A percentile compares a stretch with the other conserved stretches of the same genome.
These are phyloP conservation scores for Stagonosporopsis cucurbitacearum DNA, from an alignment of 2,329 filamentous ascomycete species.

Conservation along the genomic window DNA sequence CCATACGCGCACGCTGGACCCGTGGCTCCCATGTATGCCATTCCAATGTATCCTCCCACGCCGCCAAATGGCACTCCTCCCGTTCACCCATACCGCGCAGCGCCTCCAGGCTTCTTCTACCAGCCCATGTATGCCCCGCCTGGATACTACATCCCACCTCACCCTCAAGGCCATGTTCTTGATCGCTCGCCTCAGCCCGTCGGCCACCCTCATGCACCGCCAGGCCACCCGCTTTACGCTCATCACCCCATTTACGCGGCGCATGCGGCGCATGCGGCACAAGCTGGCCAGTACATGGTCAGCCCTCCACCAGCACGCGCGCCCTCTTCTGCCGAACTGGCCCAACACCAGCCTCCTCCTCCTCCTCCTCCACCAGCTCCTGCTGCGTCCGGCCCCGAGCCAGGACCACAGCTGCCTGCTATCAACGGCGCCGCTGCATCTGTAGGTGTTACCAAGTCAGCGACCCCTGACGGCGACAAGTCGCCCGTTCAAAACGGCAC, in stretches of 20 bases:
- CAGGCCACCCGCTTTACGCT: conserved; percentile 37
- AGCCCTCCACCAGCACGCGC: conserved; percentile 50
- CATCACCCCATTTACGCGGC: conserved; percentile 36
- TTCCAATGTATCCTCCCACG: conserved; percentile 51
- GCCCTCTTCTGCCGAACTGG: conserved; percentile 51
- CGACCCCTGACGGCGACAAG: conserved; percentile 48
- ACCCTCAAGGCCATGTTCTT: conserved; percentile 33
- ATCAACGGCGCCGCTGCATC: conserved; percentile 38
- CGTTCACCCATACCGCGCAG: conserved; percentile 46
- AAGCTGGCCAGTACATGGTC: conserved; percentile 45
- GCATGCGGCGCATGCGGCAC: conserved; percentile 37
- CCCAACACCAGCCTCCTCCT: conserved; percentile 51
- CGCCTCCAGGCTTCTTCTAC: conserved; percentile 41
- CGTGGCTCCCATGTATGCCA: conserved; percentile 50
- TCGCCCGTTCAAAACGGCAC: conserved; percentile 51
- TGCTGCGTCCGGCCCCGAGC: conserved; percentile 36
- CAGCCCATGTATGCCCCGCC: conserved; percentile 42
- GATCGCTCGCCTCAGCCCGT: conserved; percentile 50
- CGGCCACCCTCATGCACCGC: conserved; percentile 48
- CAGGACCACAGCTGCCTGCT: conserved; percentile 46
- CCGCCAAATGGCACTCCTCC: conserved; percentile 52
- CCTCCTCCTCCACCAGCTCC: conserved; percentile 30
- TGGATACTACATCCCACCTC: conserved; percentile 36
- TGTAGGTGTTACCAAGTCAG: conserved; percentile 36
- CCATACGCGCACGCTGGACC: conserved; percentile 54